Base-by-base conservation (phyloP, 2,329 filamentous ascomycete genomes). In the Penicillium sp. region DNA sequence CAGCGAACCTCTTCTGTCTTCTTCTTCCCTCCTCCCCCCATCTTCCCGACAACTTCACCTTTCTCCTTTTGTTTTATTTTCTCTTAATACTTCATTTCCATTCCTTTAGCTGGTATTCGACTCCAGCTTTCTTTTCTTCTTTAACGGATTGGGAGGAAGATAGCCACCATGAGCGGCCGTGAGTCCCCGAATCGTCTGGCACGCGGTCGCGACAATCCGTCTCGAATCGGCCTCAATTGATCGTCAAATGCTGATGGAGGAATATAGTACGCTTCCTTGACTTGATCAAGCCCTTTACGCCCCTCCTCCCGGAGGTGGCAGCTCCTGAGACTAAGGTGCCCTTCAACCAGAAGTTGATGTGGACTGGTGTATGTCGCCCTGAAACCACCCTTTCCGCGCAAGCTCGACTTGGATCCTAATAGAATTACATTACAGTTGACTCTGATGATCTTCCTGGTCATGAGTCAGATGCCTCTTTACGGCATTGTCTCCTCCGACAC, bases 381-480 rank as follows among this genome's bases (percentile, higher is more conserved):
- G 33, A 60, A 57, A 37, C 53, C 49, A 25, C 21, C 12, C 33
- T 51, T 40, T 56, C 48, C 43, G 57, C 51, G 50, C 51, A 46
- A 56, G 58, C 50, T 54, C 46, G 60, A 37, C 46, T 50, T 51
- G 56, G 19, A 53, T 55, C 10, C 58, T 61, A 48, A 66, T 57
- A 50, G 61, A 66, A 42, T 12, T 27, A 46, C 52, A 55, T 67
- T 64, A 55, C 62, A 82, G 80, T 87, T 93, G 77, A 97, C 94
- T 66, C 86, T 99, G 71, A 84, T 99, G 78, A 95, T 97, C 82
- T 99, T 99, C 87, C 83, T 99, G 85, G 92, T 99, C 80, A 99
- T 99, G 94, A 97, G 92, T 82, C 94, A 97, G 83, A 97, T 99
- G 94, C 93, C 94, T 66, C 82, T 94, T 63, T 99, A 99, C 82